Base-by-base conservation (phyloP, 768 basidiomycete species). In the Hemileccinum rubropunctum region DNA sequence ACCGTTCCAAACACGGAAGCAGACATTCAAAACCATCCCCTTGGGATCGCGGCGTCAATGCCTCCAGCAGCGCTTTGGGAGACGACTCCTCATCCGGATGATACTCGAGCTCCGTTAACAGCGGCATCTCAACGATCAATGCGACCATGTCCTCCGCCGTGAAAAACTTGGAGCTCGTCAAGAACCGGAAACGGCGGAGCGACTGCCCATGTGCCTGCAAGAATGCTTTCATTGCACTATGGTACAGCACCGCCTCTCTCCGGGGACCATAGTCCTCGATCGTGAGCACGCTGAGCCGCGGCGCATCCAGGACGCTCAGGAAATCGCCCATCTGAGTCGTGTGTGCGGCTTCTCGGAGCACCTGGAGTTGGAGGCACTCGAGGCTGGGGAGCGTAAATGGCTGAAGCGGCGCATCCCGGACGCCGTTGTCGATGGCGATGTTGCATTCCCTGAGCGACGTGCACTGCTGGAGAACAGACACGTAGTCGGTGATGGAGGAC, bases 1-100 rank as follows among this genome's bases (percentile, higher is more conserved):
- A 20, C 42, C 58, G 51, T 17, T 66, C 56, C 38, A 64, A 28
- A 32, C 20, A 11, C 0, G 60, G 55, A 5, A 62, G 55, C 1
- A 65, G 33, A 40, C 62, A 65, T n/a, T 33, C 46, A 13, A 54
- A 5, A 6, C 4, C 42, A 0, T 53, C 58, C 8, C 45, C 51
- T 10, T 47, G 34, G n/a, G 43, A 18, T 1, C 47, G 49, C 4
- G 63, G 64, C 38, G 64, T 64, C 58, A 64, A 21, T 26, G 51
- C 54, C n/a, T 49, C 52, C 50, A 64, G 35, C 15, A 64, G 35
- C 11, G 12, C 30, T 20, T 14, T 42, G 6, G 58, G 61, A 3
- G 63, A 60, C 17, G 56, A 51, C 12, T 50, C 58, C 32, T 63
- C 60, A 36, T 62, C 60, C 10, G 60, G 60, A 3, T 41, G 61